Evolutionary conservation across 257 asterid genomes (phyloP), one percentile per base, ranked within the genome.

Genomic region (Primulina huaijiensis): DNA sequence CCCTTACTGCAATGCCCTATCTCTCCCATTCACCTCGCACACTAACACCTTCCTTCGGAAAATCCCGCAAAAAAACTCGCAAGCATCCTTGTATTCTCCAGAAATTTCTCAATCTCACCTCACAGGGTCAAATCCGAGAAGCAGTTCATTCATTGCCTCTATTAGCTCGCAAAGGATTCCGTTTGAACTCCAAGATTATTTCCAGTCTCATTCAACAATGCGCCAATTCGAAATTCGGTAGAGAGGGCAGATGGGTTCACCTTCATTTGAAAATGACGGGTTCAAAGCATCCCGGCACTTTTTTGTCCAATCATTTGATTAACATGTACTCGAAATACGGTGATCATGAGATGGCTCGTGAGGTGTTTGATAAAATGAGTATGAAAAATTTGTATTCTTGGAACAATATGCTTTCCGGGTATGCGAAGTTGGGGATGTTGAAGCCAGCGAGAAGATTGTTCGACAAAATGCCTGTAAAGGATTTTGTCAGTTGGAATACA

Each of bases 381-480:
- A 71, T 5, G 2, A 83, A 84, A 78, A 89, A 87, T 79, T 74
- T 91, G 87, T 91, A 85, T 68, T 88, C 95, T 31, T 91, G 97
- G 97, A 91, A 91, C 75, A 81, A 74, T 71, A 87, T 89, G 97
- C 90, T 91, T 7, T 74, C 91, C 38, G 92, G 96, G 29, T 91
- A 87, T 72, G 88, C 90, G 0, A 81, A 82, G 65, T 67, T 78
- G 70, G 90, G 90, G 75, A 83, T 85, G 90, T 74, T 62, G 40
- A 78, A 77, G 79, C 85, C 90, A 69, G 97, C 93, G 14, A 73
- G 75, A 67, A 77, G 78, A 31, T 57, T 91, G 77, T 91, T 91
- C 60, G 90, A 84, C 4, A 72, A 77, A 79, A 91, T 89, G 97
- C 89, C 96, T 1, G 86, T 77, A 64, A 84, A 81, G 71, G 95